Conservation (phyloP, 2,329 filamentous ascomycete genomes). For the Penicillium sp. region DNA sequence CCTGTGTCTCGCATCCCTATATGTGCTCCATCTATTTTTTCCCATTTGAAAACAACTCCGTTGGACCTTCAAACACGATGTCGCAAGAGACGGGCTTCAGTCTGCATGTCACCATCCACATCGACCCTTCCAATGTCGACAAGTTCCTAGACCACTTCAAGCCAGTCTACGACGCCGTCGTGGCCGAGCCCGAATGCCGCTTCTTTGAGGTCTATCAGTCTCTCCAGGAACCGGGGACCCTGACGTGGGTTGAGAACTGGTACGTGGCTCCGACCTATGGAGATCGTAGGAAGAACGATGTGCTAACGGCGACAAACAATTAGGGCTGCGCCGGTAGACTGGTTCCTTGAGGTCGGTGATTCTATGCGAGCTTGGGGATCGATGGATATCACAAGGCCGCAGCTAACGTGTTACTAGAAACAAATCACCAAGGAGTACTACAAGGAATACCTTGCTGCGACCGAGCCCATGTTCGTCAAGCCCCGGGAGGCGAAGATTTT, state of each 20-base stretch:
- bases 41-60: not conserved
- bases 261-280: conserved; percentile 8
- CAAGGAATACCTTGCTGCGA: conserved; percentile 40
- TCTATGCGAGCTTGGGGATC: no score
- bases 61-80: not conserved
- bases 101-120: conserved; percentile 26
- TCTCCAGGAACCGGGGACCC: conserved; percentile 36
- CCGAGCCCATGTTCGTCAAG: conserved; percentile 43
- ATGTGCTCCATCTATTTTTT: not conserved
- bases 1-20: no score
- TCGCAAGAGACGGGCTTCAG: conserved; percentile 7
- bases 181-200: conserved; percentile 44
- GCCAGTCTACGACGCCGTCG: conserved; percentile 41
- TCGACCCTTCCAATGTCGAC: conserved; percentile 24
- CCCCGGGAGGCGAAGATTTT: conserved; percentile 35
- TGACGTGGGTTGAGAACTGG: conserved; percentile 47
- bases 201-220: conserved; percentile 47
- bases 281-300: not conserved
- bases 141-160: conserved; percentile 38
- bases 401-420: conserved; percentile 18
- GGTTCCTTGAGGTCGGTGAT: conserved; percentile 27
- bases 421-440: conserved; percentile 46
- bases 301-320: not conserved
- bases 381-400: not conserved
- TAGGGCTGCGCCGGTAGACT: conserved; percentile 29